Percentiles rank a stretch among this genome's conserved stretches.
Conservation (phyloP, 2,329 filamentous ascomycete species). For the Talaromyces marneffei region DNA sequence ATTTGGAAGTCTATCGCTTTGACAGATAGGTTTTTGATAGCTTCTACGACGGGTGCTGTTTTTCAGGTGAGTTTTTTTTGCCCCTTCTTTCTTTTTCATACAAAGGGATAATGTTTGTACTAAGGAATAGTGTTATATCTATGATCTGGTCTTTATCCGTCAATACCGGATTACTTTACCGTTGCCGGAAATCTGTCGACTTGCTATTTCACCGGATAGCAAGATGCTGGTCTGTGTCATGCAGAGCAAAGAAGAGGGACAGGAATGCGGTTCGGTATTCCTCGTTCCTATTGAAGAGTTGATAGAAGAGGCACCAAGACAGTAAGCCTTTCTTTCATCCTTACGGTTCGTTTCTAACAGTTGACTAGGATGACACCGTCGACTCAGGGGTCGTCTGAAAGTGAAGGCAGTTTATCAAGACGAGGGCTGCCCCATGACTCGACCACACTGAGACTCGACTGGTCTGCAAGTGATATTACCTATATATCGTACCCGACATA, state of each 20-base stretch:
- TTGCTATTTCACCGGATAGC: constrained; percentile 11
- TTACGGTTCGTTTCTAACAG: background rate
- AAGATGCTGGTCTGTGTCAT: constrained; percentile 21
- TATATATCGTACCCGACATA: constrained; percentile 9
- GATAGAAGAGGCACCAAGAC: background rate
- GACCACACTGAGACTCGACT: background rate
- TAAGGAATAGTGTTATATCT: constrained; percentile 12
- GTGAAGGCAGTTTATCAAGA: background rate
- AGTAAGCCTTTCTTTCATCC: background rate
- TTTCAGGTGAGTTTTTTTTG: constrained; percentile 15
- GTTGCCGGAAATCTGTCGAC: constrained; percentile 4
- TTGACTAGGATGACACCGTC: background rate
- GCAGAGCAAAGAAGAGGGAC: constrained; percentile 16
- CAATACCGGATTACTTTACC: constrained; percentile 1
- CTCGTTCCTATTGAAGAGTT: constrained; percentile 1
- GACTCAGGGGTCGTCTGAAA: background rate
- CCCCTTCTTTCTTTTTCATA: background rate
- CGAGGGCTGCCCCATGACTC: background rate
- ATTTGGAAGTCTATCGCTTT: constrained; percentile 12
- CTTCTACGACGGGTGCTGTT: constrained; percentile 11
- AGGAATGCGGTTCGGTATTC: constrained; percentile 5
- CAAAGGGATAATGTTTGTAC: background rate
- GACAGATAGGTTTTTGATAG: constrained; percentile 11
- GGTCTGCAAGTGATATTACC: constrained; percentile 10
- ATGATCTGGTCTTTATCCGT: background rate